phyloP scores from a whole-genome alignment of 2,329 filamentous ascomycete genomes.

The Aspergillus texensis region DNA sequence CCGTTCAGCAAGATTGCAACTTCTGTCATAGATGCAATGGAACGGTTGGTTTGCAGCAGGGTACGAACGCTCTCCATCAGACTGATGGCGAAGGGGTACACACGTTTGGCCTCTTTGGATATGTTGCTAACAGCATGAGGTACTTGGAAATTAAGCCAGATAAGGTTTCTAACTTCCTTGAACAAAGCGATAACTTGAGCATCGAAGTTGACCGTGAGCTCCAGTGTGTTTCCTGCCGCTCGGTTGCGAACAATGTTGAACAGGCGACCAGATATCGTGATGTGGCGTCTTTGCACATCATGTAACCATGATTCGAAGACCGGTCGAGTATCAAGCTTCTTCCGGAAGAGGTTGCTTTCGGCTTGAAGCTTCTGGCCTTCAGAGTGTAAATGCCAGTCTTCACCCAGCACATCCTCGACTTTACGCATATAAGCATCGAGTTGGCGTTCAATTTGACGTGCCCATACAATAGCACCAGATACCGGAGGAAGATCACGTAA shows the following conservation, averaged over 20 bases:
- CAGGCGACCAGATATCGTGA: slow-evolving; percentile 87
- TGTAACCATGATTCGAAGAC: slow-evolving; percentile 96
- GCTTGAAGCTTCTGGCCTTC: slow-evolving; percentile 92
- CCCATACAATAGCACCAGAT: slow-evolving; percentile 96
- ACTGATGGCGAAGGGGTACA: slow-evolving; percentile 96
- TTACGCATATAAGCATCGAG: slow-evolving; percentile 97
- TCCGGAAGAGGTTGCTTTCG: slow-evolving; percentile 90
- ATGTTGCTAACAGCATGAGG: slow-evolving; percentile 94
- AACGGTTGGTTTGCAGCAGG: slow-evolving; percentile 81
- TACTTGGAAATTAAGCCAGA: slow-evolving; percentile 92
- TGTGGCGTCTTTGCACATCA: slow-evolving; percentile 83
- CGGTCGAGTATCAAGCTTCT: slow-evolving; percentile 90
- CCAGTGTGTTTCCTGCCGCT: slow-evolving; percentile 84
- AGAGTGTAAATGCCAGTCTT: slow-evolving; percentile 90
- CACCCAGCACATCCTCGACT: slow-evolving; percentile 95
- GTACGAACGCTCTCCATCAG: slow-evolving; percentile 99
- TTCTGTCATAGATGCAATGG: slow-evolving; percentile 82
- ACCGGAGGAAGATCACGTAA: slow-evolving; percentile 93
- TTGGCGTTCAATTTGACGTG: slow-evolving; percentile 93
- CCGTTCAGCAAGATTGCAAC: slow-evolving; percentile 86
- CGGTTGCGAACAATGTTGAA: slow-evolving; percentile 88
- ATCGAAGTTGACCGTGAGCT: slow-evolving; percentile 94
- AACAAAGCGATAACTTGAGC: slow-evolving; percentile 96
- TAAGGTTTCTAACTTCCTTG: slow-evolving; percentile 95
- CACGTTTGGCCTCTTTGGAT: slow-evolving; percentile 97